Conservation (phyloP, 2,329 filamentous ascomycete genomes). For the Madurella fahalii region DNA sequence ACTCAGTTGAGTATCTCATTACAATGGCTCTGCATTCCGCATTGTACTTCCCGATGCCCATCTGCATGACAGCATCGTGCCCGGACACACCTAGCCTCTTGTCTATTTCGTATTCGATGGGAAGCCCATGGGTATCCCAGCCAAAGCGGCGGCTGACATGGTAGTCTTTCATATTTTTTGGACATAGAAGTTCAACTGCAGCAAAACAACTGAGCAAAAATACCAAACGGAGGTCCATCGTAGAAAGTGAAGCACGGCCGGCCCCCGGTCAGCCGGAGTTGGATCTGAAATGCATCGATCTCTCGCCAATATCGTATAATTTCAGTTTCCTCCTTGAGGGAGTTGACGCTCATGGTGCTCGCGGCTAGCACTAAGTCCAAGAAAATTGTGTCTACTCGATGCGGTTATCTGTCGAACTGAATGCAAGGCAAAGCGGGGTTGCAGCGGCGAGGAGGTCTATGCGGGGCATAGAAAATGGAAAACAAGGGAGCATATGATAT, state of each 20-base stretch:
- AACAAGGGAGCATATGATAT: too few relatives aligned
- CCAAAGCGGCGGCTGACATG: constrained; percentile 89
- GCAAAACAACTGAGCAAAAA: neutral
- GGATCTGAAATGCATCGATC: constrained; percentile 79
- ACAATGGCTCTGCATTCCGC: constrained; percentile 87
- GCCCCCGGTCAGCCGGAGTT: constrained; percentile 34
- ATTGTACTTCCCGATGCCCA: constrained; percentile 87
- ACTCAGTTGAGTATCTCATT: constrained; percentile 82
- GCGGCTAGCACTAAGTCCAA: neutral
- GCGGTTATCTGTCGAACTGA: too few relatives aligned
- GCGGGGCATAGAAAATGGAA: too few relatives aligned
- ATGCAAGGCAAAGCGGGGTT: too few relatives aligned
- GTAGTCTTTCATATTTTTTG: constrained; percentile 90
- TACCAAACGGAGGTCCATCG: constrained; percentile 78
- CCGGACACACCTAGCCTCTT: constrained; percentile 86
- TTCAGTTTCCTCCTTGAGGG: constrained; percentile 83
- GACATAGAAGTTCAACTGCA: too few relatives aligned
- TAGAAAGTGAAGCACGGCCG: constrained; percentile 77
- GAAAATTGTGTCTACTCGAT: too few relatives aligned
- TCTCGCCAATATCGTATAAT: constrained; percentile 83
- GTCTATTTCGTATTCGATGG: constrained; percentile 95
- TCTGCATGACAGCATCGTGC: constrained; percentile 76
- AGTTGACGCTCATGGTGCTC: constrained; percentile 73
- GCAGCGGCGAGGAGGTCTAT: too few relatives aligned
- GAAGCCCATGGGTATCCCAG: constrained; percentile 91